phyloP scores from a whole-genome alignment of 163 green algal species.

The Prototheca stagnorum region DNA sequence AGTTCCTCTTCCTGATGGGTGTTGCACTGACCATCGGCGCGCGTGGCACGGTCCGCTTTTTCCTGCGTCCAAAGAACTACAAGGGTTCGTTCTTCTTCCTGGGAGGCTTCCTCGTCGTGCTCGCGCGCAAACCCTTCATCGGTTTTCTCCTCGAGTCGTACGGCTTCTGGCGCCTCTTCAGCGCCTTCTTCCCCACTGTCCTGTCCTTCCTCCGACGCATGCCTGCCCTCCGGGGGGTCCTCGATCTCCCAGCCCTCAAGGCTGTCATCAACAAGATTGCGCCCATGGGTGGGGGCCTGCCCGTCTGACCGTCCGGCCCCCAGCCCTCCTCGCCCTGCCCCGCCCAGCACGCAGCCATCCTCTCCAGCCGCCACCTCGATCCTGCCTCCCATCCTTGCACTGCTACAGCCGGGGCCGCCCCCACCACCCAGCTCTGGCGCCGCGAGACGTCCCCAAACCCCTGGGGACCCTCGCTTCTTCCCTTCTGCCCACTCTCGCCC shows the following conservation, averaged over 20 bases:
- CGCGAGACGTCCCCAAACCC: too few species aligned
- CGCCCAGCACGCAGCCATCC: too few species aligned
- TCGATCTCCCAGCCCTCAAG: constrained; percentile 75
- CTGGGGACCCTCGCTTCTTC: too few species aligned
- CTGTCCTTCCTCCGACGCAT: constrained; percentile 73
- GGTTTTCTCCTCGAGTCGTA: constrained; percentile 71
- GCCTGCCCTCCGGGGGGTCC: constrained; percentile 55
- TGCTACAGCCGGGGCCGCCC: too few species aligned
- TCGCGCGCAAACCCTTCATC: too few species aligned
- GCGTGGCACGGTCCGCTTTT: constrained; percentile 69
- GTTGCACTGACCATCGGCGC: constrained; percentile 81
- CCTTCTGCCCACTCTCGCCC: too few species aligned
- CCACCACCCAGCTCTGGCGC: too few species aligned
- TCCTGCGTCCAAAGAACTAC: constrained; percentile 70
- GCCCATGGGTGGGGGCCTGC: constrained; percentile 9
- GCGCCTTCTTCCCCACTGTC: constrained; percentile 83
- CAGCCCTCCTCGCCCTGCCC: too few species aligned
- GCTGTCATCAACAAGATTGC: constrained; percentile 38
- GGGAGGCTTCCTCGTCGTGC: constrained; percentile 48
- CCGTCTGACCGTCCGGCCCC: too few species aligned
- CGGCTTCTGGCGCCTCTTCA: constrained; percentile 88
- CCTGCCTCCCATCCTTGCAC: too few species aligned
- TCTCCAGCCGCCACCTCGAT: neutral
- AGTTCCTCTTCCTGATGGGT: constrained; percentile 81
- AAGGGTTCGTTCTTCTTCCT: constrained; percentile 72